Evolutionary conservation across 2,329 filamentous ascomycete species (phyloP), one percentile per base, ranked within the genome.

Genomic region (Blastomyces percursus): DNA sequence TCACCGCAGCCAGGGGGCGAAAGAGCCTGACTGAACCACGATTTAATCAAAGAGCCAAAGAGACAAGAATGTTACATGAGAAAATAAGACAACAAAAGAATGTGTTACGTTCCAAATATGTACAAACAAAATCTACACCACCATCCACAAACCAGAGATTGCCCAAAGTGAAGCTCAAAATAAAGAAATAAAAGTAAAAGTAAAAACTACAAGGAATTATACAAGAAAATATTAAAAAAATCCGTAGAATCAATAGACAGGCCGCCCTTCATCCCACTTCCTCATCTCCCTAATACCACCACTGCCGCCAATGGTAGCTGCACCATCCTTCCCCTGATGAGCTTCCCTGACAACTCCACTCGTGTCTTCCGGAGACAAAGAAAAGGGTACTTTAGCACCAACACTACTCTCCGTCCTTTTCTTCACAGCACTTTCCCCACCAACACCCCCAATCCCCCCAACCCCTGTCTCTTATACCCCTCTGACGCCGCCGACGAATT

Each of bases 391-490:
- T 61, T 66, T 70, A 60, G 66, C 66, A 48, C 38, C 38, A 24
- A 19, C 35, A 63, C 68, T 67, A 59, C 73, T 71, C 70, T 61
- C 64, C 69, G 62, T 65, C 61, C 62, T 63, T 67, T 66, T 46
- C 60, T 59, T 56, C 63, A 60, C 60, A 27, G 61, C 62, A 48
- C 63, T 68, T 55, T 64, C 73, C 60, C 68, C 75, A 38, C 78
- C 73, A 64, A 81, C 72, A 55, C 87, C 71, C 66, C 76, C 73
- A 59, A 83, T 77, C 16, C 83, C 82, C 7, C 86, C 86, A 67
- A 86, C 83, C 86, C 86, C 88, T n/a, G n/a, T n/a, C 69, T 87
- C 85, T 86, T 86, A 88, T 61, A 84, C 82, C 57, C 84, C 79
- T 57, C n/a, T n/a, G n/a, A n/a, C n/a, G n/a, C n/a, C n/a, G n/a